Percentiles rank a stretch among this genome's conserved stretches.
Evolutionary conservation across 2,329 filamentous ascomycete genomes (phyloP).

Genomic region (Arthrinium puccinioides): DNA sequence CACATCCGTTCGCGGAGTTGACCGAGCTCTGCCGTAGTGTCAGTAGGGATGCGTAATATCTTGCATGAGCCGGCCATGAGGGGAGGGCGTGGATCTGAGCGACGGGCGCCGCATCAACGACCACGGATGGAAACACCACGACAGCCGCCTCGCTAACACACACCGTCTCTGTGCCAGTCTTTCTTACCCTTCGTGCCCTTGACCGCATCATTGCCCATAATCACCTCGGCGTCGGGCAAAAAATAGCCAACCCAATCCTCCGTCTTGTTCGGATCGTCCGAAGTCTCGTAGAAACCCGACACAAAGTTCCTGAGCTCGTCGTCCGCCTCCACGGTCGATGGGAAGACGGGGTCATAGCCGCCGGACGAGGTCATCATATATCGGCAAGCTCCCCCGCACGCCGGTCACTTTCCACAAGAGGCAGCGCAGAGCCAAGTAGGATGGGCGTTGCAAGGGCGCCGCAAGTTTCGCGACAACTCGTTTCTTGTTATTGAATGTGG

Average conservation of each 20-base stretch:
- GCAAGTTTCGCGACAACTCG: too few relatives aligned
- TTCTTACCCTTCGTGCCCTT: conserved; percentile 26
- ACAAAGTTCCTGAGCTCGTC: conserved; percentile 27
- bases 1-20: conserved; percentile 35
- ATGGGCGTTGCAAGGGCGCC: too few relatives aligned
- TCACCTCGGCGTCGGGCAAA: conserved; percentile 30
- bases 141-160: too few relatives aligned
- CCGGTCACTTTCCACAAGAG: too few relatives aligned
- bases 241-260: conserved; percentile 37
- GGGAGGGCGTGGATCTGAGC: too few relatives aligned
- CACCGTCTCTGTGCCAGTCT: too few relatives aligned
- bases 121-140: neutral
- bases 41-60: neutral
- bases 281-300: conserved; percentile 34
- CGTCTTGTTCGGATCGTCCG: conserved; percentile 32
- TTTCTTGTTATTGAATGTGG: too few relatives aligned
- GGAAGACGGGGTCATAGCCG: conserved; percentile 21
- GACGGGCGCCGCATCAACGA: neutral
- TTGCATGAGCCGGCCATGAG: too few relatives aligned
- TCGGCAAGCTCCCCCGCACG: too few relatives aligned
- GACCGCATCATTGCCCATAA: conserved; percentile 32
- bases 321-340: conserved; percentile 11
- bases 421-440: too few relatives aligned
- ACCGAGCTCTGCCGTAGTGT: conserved; percentile 27
- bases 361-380: too few relatives aligned